These are phyloP conservation scores for Mycena indigotica DNA, from an alignment of 768 basidiomycete species.

Conservation along the genomic window DNA sequence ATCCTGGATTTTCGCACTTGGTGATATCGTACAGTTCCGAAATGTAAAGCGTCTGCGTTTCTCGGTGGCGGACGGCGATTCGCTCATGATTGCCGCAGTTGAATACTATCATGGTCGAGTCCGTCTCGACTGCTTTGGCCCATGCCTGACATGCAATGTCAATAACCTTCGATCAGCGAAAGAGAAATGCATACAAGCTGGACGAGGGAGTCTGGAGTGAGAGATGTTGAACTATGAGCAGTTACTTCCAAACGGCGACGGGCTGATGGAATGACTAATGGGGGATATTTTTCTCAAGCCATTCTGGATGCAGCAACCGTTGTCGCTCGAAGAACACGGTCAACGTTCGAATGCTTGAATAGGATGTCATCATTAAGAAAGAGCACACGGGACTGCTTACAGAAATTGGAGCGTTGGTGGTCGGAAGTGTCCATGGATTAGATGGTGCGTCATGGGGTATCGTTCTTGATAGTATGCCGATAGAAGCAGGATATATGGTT, in stretches of 20 bases:
- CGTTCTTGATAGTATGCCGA: neutral
- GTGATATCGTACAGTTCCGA: conserved; percentile 10
- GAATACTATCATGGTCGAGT: conserved; percentile 13
- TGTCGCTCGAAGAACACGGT: neutral
- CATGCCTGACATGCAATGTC: no score
- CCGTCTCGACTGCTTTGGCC: neutral
- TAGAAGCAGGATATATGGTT: neutral
- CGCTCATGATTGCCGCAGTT: conserved; percentile 11
- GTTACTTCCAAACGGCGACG: neutral
- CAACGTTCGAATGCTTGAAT: neutral
- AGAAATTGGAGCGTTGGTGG: no score
- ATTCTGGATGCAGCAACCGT: no score
- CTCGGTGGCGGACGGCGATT: conserved; percentile 21
- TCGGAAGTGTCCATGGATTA: neutral
- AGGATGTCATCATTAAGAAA: no score
- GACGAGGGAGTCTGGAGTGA: neutral
- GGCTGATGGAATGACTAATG: neutral
- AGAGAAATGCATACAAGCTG: neutral
- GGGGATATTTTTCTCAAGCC: no score
- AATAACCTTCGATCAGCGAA: neutral
- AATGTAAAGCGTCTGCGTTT: conserved; percentile 16
- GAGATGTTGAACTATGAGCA: neutral
- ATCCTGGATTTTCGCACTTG: neutral
- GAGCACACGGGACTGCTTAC: no score
- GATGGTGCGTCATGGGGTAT: neutral